Percentiles rank a stretch among this genome's conserved stretches.
Evolutionary conservation across 495 filamentous ascomycete genomes (phyloP).

Genomic region (Bryoglossum gracile): DNA sequence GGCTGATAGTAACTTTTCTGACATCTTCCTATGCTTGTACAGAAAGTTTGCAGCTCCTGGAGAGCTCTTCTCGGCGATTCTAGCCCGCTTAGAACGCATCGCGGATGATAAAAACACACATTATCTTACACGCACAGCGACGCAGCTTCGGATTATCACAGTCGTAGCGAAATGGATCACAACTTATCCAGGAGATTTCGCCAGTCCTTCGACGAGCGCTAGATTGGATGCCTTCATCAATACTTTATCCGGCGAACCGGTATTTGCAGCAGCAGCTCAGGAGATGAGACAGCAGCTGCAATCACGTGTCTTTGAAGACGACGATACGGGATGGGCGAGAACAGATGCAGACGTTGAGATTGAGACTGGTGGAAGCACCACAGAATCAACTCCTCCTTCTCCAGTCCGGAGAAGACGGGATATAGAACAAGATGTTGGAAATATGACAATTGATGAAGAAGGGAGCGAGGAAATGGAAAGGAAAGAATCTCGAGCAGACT

Average conservation of each 20-base stretch:
- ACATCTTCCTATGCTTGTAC: conserved; percentile 89
- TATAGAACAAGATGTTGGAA: conserved; percentile 29
- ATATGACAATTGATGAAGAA: conserved; percentile 31
- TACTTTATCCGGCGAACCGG: conserved; percentile 57
- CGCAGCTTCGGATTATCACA: conserved; percentile 76
- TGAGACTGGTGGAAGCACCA: conserved; percentile 7
- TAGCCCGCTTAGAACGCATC: conserved; percentile 63
- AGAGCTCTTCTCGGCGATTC: conserved; percentile 64
- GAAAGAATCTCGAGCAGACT: conserved; percentile 37
- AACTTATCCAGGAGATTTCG: conserved; percentile 90
- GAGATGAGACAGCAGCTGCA: conserved; percentile 64
- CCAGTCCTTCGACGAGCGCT: conserved; percentile 64
- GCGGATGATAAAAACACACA: conserved; percentile 53
- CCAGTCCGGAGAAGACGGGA: conserved; percentile 12
- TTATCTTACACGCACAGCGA: conserved; percentile 59
- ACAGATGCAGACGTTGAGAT: conserved; percentile 39
- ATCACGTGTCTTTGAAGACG: conserved; percentile 64
- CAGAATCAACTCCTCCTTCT: conserved; percentile 16
- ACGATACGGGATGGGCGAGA: conserved; percentile 73
- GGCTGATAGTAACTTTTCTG: conserved; percentile 73
- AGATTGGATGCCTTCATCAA: conserved; percentile 64
- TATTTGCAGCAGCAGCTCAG: conserved; percentile 73
- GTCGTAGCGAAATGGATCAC: conserved; percentile 84
- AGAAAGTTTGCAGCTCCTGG: conserved; percentile 84
- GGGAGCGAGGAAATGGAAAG: conserved; percentile 26